Base-by-base conservation (phyloP, 768 basidiomycete species). In the Hygrophorus russula region DNA sequence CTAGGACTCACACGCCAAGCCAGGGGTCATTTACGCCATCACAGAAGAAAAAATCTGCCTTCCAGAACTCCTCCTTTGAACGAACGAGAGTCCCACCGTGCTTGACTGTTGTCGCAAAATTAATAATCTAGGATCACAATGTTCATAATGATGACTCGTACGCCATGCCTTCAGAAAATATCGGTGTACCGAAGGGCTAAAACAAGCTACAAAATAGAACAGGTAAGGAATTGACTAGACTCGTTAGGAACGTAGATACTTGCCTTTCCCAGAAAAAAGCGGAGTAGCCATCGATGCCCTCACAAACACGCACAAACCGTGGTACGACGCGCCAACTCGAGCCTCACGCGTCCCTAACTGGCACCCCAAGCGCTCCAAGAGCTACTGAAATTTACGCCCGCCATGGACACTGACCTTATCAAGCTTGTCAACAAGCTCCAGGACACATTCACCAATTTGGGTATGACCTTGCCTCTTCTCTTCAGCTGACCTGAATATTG, bases 381-480 rank as follows among this genome's bases (percentile, higher is more conserved):
- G 24, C 24, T 7, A 24, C 7, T 7, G 24, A 24, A 3, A 24
- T 24, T 24, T 24, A 24, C 24, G 24, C 24, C 29, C 39, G 29
- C 29, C 41, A 97, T 97, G 93, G 93, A 97, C 62, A 78, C 83
- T 33, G 89, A 94, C 60, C 79, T 97, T 49, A 97, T 97, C 51
- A 82, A 82, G 54, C 76, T 94, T 11, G 93, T 97, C 35, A 96
- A 96, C 69, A 86, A 82, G 66, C 80, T 97, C 43, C 92, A 97
- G 66, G 89, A 91, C 55, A 91, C 88, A 45, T 91, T 91, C 66
- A 76, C 69, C 62, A 89, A 90, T 55, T 74, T 91, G 41, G 88
- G 87, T 87, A 52, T 52, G 82, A 66, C 39, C 41, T 30, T 46
- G 44, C 45, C 34, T 46, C 45, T 50, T 44, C 20, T 31, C 45